These are phyloP conservation scores for Talaromyces pinophilus DNA, from an alignment of 2,329 filamentous ascomycete genomes.

Conservation along the genomic window DNA sequence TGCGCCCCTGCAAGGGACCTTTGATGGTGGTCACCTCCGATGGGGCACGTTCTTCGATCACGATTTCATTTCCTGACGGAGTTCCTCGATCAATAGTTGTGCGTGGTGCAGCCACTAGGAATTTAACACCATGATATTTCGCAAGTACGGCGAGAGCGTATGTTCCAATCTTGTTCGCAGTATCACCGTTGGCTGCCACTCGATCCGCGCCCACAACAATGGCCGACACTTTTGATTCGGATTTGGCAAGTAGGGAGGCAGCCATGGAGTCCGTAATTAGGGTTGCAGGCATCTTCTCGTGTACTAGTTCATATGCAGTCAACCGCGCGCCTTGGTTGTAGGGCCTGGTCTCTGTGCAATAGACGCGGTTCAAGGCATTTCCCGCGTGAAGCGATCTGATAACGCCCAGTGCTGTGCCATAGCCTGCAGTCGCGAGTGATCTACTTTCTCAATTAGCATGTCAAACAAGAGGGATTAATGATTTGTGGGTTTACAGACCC, in stretches of 20 bases:
- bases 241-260: slow-evolving; percentile 69
- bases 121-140: slow-evolving; percentile 83
- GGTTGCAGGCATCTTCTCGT: slow-evolving; percentile 86
- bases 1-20: slow-evolving; percentile 68
- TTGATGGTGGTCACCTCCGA: slow-evolving; percentile 83
- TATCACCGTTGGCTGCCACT: slow-evolving; percentile 94
- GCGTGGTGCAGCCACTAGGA: slow-evolving; percentile 89
- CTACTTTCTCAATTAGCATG: slow-evolving; percentile 41
- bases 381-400: slow-evolving; percentile 76
- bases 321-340: slow-evolving; percentile 97
- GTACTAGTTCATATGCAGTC: slow-evolving; percentile 94
- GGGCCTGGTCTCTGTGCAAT: slow-evolving; percentile 93
- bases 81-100: slow-evolving; percentile 91
- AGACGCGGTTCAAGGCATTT: slow-evolving; percentile 73
- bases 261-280: slow-evolving; percentile 97
- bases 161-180: slow-evolving; percentile 97
- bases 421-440: slow-evolving; percentile 94
- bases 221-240: slow-evolving; percentile 70
- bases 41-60: slow-evolving; percentile 82
- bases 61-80: slow-evolving; percentile 73
- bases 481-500: slow-evolving; percentile 56
- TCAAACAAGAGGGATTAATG: neutral
- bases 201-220: slow-evolving; percentile 94
- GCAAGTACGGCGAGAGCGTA: slow-evolving; percentile 92
- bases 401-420: slow-evolving; percentile 92